phyloP scores from a whole-genome alignment of 129 eudicot species.

The Ambrosia trifida region DNA sequence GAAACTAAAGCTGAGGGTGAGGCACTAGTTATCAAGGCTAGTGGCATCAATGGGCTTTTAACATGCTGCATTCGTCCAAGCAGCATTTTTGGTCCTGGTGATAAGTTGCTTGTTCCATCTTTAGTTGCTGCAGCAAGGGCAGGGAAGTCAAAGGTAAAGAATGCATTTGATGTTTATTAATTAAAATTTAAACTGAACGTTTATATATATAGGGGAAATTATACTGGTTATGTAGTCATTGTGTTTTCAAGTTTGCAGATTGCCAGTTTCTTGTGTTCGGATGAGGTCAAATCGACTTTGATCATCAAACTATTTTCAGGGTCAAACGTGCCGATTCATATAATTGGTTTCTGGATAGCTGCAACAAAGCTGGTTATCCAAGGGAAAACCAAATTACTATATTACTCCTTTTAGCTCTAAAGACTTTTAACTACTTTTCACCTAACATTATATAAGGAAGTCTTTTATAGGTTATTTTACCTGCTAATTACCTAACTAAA shows the following conservation, averaged over 20 bases:
- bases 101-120: conserved; percentile 90
- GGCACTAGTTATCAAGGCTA: conserved; percentile 79
- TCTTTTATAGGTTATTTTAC: neutral
- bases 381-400: neutral
- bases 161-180: neutral
- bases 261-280: neutral
- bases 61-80: conserved; percentile 96
- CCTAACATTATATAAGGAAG: neutral
- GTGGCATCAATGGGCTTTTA: conserved; percentile 81
- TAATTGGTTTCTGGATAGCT: neutral
- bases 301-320: neutral
- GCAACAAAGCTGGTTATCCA: neutral
- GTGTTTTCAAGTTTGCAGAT: neutral
- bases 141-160: conserved; percentile 79
- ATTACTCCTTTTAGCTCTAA: neutral
- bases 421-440: neutral
- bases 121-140: conserved; percentile 92
- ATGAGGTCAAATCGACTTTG: neutral
- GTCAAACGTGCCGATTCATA: neutral
- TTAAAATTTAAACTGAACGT: conserved; percentile 6
- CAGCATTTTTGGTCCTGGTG: conserved; percentile 98
- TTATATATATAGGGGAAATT: conserved; percentile 1
- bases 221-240: conserved; percentile 7
- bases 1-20: conserved; percentile 97
- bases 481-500: neutral